A percentile compares a stretch with the other conserved stretches of the same genome.
Evolutionary conservation across 495 filamentous ascomycete species (phyloP).

Genomic region (Coniosporium apollinis): DNA sequence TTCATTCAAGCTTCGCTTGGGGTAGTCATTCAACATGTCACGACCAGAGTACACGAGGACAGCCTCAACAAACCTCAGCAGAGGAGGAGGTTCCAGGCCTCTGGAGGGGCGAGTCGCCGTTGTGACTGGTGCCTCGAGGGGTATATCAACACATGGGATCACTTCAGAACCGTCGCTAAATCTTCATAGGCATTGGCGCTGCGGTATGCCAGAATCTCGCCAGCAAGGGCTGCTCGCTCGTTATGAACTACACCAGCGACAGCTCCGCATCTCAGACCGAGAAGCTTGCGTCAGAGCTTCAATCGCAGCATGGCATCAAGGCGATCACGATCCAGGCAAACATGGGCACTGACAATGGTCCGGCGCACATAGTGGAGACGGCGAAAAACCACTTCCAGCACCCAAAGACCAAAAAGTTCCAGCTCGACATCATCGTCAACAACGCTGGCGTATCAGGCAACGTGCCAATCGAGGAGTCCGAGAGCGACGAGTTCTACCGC

Average conservation of each 20-base stretch:
- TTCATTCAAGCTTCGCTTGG: too few relatives aligned
- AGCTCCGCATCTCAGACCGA: slow-evolving; percentile 22
- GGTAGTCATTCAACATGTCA: too few relatives aligned
- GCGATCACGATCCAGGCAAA: slow-evolving; percentile 33
- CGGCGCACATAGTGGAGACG: slow-evolving; percentile 26
- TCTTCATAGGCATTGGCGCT: slow-evolving; percentile 56
- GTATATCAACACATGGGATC: slow-evolving; percentile 4
- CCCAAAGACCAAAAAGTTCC: slow-evolving; percentile 34
- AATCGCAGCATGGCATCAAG: slow-evolving; percentile 21
- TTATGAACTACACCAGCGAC: slow-evolving; percentile 28
- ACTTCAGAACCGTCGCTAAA: not conserved
- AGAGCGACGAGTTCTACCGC: slow-evolving; percentile 43
- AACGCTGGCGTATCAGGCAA: slow-evolving; percentile 62
- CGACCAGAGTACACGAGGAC: slow-evolving; percentile 9
- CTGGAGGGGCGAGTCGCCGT: slow-evolving; percentile 23
- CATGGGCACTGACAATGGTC: slow-evolving; percentile 30
- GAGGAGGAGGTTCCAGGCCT: slow-evolving; percentile 4
- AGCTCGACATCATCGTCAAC: slow-evolving; percentile 79
- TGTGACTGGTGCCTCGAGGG: slow-evolving; percentile 24
- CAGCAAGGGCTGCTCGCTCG: slow-evolving; percentile 28
- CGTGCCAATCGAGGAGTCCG: slow-evolving; percentile 39
- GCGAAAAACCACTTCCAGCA: slow-evolving; percentile 36
- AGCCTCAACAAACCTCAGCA: slow-evolving; percentile 13
- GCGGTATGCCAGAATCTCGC: slow-evolving; percentile 56
- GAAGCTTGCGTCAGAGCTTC: slow-evolving; percentile 22